Conservation (phyloP, 2,329 filamentous ascomycete species). For the Neofusicoccum parvum region DNA sequence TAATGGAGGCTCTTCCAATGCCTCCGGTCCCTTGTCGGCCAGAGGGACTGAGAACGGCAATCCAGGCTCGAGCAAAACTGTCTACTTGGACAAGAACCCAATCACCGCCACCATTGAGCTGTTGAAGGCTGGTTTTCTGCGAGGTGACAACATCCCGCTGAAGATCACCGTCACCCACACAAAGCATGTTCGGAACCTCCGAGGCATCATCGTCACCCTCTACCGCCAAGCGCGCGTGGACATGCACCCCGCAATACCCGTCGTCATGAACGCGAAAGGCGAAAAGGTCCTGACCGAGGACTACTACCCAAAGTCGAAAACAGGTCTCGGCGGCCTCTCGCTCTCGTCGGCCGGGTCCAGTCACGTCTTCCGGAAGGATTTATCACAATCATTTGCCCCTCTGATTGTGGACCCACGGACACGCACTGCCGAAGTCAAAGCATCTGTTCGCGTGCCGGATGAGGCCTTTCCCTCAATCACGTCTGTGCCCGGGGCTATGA, state of each 20-base stretch:
- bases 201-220: constrained; percentile 89
- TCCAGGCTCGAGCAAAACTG: constrained; percentile 52
- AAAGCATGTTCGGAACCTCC: constrained; percentile 85
- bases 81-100: constrained; percentile 66
- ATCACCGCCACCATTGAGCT: constrained; percentile 87
- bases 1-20: constrained; percentile 29
- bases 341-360: constrained; percentile 83
- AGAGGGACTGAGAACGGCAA: constrained; percentile 46
- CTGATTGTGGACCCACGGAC: constrained; percentile 83
- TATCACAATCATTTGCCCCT: constrained; percentile 85
- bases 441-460: constrained; percentile 82
- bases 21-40: constrained; percentile 9
- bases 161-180: constrained; percentile 84
- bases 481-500: constrained; percentile 87
- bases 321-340: constrained; percentile 82
- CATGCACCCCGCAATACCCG: constrained; percentile 66
- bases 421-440: constrained; percentile 76
- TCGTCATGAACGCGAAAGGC: constrained; percentile 64
- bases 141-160: constrained; percentile 80
- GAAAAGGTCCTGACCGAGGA: constrained; percentile 76
- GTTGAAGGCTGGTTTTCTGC: constrained; percentile 77
- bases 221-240: constrained; percentile 92
- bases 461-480: constrained; percentile 91
- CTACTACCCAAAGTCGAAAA: constrained; percentile 83
- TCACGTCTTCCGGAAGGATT: constrained; percentile 92